Base-by-base conservation (phyloP, 352 stramenopile genomes). In the Hyaloperonospora arabidopsidis region DNA sequence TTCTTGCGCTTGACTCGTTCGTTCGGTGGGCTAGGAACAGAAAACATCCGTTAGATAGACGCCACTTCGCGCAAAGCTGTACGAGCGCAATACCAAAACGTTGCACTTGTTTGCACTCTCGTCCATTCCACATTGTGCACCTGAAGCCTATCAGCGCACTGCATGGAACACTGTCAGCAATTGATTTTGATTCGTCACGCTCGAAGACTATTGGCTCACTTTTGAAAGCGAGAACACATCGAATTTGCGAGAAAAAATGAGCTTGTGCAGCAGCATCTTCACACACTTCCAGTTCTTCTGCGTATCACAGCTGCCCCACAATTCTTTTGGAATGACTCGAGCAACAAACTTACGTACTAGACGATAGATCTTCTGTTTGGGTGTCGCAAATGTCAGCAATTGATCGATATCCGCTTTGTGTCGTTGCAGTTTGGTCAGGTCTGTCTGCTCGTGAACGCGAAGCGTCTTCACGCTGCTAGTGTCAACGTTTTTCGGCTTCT, bases 281-380 rank as follows among this genome's bases (percentile, higher is more conserved):
- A 87, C 59, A 36, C 52, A 63, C n/a, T 63, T 57, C 76, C 76
- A 89, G 45, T 89, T 88, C 15, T 70, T 67, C 32, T 61, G 58
- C 1, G 49, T 64, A 0, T 53, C 23, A 8, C 19, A 44, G 15
- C 18, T 51, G 11, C 72, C 78, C 77, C 79, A 88, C 1, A 89
- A 2, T 18, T 69, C 59, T 51, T 86, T 87, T 8, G 80, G 80
- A 23, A 91, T 46, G 29, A 89, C 61, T 6, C 18, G 15, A 36
- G 67, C 57, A 14, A 86, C 13, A n/a, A 87, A 38, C 19, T 83
- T 82, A 11, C 77, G 67, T 13, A 86, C 47, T 3, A 81, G 50
- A 1, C 76, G 67, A 58, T 72, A 71, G 7, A 89, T 66, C 11
- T 58, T 61, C 15, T 68, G 62, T 51, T 85, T 87, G 0, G 76